Base-by-base conservation (phyloP, 2,329 filamentous ascomycete genomes). In the Penicillium brasilianum region DNA sequence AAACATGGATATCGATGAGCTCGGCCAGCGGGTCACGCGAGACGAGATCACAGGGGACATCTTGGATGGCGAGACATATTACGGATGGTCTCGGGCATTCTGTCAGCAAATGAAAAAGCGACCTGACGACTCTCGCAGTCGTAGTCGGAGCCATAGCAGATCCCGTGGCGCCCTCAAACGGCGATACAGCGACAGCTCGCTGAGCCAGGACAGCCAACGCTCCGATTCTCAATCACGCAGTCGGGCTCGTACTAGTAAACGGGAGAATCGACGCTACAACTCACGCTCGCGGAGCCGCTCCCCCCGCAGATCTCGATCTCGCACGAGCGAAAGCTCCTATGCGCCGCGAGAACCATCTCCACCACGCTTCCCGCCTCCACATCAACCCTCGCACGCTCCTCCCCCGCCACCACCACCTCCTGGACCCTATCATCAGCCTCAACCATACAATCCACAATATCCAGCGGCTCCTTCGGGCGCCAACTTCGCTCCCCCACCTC, bases 71-170 rank as follows among this genome's bases (percentile, higher is more conserved):
- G 88, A 91, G 64, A 91, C 90, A 0, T 96, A 96, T 74, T 96
- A 96, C 72, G 93, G 92, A 62, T 96, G 93, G 93, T 94, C 92
- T 5, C 84, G 86, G 41, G 81, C 82, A 0, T 95, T 96, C 68
- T 96, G 91, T 73, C 83, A 91, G 66, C 90, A 90, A 71, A 95
- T 95, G 90, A 92, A 89, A 76, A 77, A 73, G 62, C 69, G 75
- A 52, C 62, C 66, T 25, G 69, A 65, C n/a, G 62, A 71, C 46
- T 57, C 55, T 71, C 78, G 61, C 75, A 84, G 62, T 63, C 81
- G 66, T 80, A 83, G 52, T 80, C 82, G 0, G 78, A 86, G 70
- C 72, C 81, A 67, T 78, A 83, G 56, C 81, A 81, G 2, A 79
- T 86, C 67, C 71, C 64, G 62, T 36, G 65, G 66, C 48, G 82